Evolutionary conservation across 2,329 filamentous ascomycete species (phyloP), one percentile per base, ranked within the genome.

Genomic region (Penicillium freii): DNA sequence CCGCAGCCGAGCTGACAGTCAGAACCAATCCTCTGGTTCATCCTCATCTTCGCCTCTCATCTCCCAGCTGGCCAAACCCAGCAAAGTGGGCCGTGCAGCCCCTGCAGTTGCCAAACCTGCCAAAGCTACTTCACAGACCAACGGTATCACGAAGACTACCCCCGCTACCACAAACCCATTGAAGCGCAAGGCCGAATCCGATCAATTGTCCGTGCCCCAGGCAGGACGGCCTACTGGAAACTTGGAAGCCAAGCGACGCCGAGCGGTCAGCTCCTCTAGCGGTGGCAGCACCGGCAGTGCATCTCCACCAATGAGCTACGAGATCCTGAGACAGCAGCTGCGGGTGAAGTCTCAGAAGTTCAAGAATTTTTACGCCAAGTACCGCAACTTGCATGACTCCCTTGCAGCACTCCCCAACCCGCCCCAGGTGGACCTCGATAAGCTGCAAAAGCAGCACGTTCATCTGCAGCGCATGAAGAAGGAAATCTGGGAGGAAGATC

Each of bases 301-400:
- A 9, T 76, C 74, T 33, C 75, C 76, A 13, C 71, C 71, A 1
- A 68, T 74, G 59, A 74, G 70, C 47, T 68, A 70, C 19, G 72
- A 73, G 29, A 61, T 74, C 17, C 67, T 73, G 11, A 69, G 68
- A 29, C 74, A 77, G 57, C 72, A 74, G 50, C 63, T 77, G 47
- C 71, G 68, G 42, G 71, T 75, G 38, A 78, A 76, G 52, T 73
- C 77, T 19, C 71, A 73, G 55, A 69, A 67, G 48, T 87, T 87
- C 70, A 84, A 85, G 66, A 75, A 75, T 52, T 81, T 81, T 60
- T 87, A 87, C 66, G 80, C 80, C 36, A 80, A 78, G 56, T 87
- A 88, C 65, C 78, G 80, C 63, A 72, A 78, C 64, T 69, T 86
- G 64, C 83, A 87, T 68, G 80, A 81, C 38, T 68, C 73, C 51